Base-by-base conservation (phyloP, 2,329 filamentous ascomycete species). In the Paecilomyces sp. region DNA sequence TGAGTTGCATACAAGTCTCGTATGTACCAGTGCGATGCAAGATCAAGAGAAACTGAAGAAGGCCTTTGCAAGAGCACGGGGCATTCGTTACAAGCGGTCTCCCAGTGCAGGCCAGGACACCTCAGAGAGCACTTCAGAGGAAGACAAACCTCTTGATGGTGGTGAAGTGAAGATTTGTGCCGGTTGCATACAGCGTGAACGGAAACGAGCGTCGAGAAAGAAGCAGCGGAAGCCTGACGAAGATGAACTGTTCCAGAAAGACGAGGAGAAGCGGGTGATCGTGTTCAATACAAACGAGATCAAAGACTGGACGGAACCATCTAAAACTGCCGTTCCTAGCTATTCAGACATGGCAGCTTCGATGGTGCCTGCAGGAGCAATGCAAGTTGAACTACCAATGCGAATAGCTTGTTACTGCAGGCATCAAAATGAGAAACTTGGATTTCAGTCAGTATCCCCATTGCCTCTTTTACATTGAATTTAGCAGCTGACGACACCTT, bases 321-420 rank as follows among this genome's bases (percentile, higher is more conserved):
- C 82, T 68, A 77, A 81, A 69, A 79, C 84, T 55, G 79, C 82
- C 60, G 75, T 80, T n/a, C 74, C 80, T 30, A 70, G 77, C 61
- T 79, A 75, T 63, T 67, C 62, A 59, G 73, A 74, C 55, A 66
- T 63, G 18, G 63, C 65, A 24, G 61, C 68, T 56, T 68, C 66
- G 50, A 65, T 69, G 33, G 61, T 70, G 11, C 77, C 80, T 53
- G 80, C 81, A 54, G 86, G 85, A 56, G 85, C 88, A 6, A 86
- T 91, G 79, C 88, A 91, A 69, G 87, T 96, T 24, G 88, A 92
- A 65, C 86, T 91, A 1, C 92, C 91, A 0, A 96, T 97, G 92
- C 88, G 93, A 9, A 97, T 99, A 68, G 91, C 92, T 25, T 99
- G 93, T 74, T 99, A 97, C 76, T 97, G 93, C 76, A 87, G 93